Base-by-base conservation (phyloP, 208 protist genomes). In the Eutreptiella sp. region DNA sequence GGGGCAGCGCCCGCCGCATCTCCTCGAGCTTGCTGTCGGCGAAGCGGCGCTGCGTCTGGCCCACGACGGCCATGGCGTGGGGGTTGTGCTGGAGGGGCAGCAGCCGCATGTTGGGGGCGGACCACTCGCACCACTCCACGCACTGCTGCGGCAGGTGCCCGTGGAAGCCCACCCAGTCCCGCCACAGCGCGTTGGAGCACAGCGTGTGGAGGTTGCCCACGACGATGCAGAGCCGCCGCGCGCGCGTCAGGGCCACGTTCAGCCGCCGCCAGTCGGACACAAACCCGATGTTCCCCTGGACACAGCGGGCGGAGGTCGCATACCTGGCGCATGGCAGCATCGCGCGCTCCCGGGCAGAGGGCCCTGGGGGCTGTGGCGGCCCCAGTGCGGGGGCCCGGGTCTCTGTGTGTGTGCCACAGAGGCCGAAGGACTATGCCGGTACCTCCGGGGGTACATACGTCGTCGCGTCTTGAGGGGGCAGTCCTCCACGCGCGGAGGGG, bases 211-310 rank as follows among this genome's bases (percentile, higher is more conserved):
- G 36, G 27, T 61, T n/a, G 21, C 62, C 62, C 32, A 67, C 32
- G 39, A 67, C 16, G 3, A 68, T 7, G 29, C 53, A 55, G 14
- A 65, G 9, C 33, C 19, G 34, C 27, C 38, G n/a, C 38, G 60
- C 60, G 33, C 60, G 33, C 19, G 70, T 76, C 16, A 76, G 16
- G 26, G 65, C 48, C 26, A 83, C 77, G 50, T 83, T 83, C 3
- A 83, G 19, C 23, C 77, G 64, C 5, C 72, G 46, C 31, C 38
- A 24, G 32, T 83, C 70, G 3, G 33, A 4, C 3, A 80, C 46
- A 52, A 83, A 83, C 29, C 76, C 77, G 23, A 83, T 50, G 2
- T 39, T 19, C 33, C 72, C 53, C 16, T 39, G 16, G n/a, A 42
- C 53, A n/a, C n/a, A n/a, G n/a, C n/a, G n/a, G n/a, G n/a, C n/a